Evolutionary conservation across 169 alveolate species (phyloP), one percentile per base, ranked within the genome.

Genomic region (Plasmodium relictum): DNA sequence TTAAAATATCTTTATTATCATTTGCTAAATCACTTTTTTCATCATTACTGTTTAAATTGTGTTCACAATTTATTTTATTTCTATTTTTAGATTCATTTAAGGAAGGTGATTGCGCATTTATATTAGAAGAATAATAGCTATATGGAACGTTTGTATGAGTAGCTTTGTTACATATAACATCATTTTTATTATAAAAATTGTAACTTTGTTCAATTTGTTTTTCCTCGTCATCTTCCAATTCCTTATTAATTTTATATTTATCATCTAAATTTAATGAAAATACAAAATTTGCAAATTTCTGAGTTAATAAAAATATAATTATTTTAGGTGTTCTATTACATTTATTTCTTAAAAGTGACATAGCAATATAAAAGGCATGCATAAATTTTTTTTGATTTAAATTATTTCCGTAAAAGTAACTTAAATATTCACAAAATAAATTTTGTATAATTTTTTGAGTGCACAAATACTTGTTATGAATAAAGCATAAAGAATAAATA

Each of bases 311-410:
- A 24, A 26, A 86, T 4, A 86, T 8, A 0, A 86, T 48, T 8
- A 86, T 86, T 61, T 86, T 86, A 2, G 92, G 92, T 2, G 92
- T 86, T 12, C 56, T 44, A 41, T 86, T 86, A 24, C 70, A 70
- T 59, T 48, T 86, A 73, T 86, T 86, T 65, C 92, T 86, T 59
- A 86, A 66, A 73, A 86, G 85, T 42, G 92, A 86, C 22, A 86
- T 3, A 20, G 92, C 76, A 59, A 86, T 73, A 66, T 48, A 86
- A 59, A 86, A 86, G 6, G 88, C 87, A 50, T 86, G 86, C 73
- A 86, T 70, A 39, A 71, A 45, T 50, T 61, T 86, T 50, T 86
- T 86, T 52, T 86, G 88, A 48, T 71, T 86, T n/a, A 86, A 48
- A 52, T 72, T 65, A 37, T 69, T 86, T 22, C 41, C 71, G 61